Percentiles rank a stretch among this genome's conserved stretches.
Evolutionary conservation across 768 basidiomycete species (phyloP).

Genomic region (Vararia minispora): DNA sequence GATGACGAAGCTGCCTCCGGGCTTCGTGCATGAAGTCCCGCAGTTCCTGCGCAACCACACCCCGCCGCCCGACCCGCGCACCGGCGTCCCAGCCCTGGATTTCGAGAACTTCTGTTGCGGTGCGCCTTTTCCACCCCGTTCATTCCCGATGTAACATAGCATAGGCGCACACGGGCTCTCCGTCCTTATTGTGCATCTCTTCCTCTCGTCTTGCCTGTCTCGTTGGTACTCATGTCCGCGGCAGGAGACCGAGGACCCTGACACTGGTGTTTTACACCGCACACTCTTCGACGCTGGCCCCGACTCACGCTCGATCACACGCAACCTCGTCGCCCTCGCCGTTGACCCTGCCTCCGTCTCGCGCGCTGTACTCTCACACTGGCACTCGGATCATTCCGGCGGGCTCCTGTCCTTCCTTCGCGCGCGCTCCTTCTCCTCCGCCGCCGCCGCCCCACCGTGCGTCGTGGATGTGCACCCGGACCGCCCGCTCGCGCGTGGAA

Average conservation of each 20-base stretch:
- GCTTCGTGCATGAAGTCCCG: conserved; percentile 61
- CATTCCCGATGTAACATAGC: not conserved
- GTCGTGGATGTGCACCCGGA: conserved; percentile 69
- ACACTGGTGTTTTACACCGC: conserved; percentile 32
- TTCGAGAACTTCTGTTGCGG: conserved; percentile 65
- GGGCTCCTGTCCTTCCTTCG: conserved; percentile 58
- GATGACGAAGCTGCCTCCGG: conserved; percentile 72
- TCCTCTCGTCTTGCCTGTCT: not conserved
- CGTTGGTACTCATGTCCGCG: not conserved
- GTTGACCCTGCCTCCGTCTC: conserved; percentile 42
- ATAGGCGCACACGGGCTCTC: conserved; percentile 78
- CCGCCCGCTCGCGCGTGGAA: conserved; percentile 63
- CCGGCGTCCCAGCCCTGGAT: conserved; percentile 55
- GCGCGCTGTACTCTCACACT: conserved; percentile 43
- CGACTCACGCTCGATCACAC: conserved; percentile 61
- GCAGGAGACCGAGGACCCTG: conserved; percentile 44
- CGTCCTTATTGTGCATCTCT: conserved; percentile 48
- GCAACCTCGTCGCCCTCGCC: conserved; percentile 55
- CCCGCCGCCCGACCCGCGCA: conserved; percentile 29
- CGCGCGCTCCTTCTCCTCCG: conserved; percentile 22
- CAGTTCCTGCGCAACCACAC: conserved; percentile 46
- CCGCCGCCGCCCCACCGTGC: conserved; percentile 21
- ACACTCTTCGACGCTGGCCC: conserved; percentile 82
- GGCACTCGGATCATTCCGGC: conserved; percentile 44
- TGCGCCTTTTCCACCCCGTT: conserved; percentile 24